phyloP scores from a whole-genome alignment of 768 basidiomycete species.

The Crepidotus variabilis region DNA sequence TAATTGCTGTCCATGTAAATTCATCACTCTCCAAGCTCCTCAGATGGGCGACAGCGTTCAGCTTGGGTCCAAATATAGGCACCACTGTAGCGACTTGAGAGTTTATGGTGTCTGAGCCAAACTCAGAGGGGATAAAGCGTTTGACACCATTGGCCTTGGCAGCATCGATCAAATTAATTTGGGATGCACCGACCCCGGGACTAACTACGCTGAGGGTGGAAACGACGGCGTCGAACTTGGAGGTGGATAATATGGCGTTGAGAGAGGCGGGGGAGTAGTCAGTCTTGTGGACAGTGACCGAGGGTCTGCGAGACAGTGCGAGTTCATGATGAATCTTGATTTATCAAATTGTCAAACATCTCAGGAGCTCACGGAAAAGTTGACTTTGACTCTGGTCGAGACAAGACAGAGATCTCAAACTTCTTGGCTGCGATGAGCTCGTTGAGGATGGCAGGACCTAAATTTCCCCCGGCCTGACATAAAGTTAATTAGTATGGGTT shows the following conservation, averaged over 20 bases:
- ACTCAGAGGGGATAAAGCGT: constrained; percentile 5
- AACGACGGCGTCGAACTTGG: neutral
- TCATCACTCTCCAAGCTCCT: constrained; percentile 1
- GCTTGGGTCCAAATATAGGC: neutral
- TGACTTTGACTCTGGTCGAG: neutral
- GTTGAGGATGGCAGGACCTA: neutral
- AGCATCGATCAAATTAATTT: constrained; percentile 6
- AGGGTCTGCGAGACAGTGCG: neutral
- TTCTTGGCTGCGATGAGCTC: neutral
- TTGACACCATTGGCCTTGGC: neutral
- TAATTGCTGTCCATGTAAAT: constrained; percentile 3
- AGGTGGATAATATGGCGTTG: neutral
- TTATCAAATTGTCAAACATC: neutral
- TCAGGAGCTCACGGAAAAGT: neutral
- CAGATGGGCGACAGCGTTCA: neutral
- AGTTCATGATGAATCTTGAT: neutral
- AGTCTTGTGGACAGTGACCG: neutral
- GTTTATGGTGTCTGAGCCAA: neutral
- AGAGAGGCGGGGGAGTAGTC: neutral
- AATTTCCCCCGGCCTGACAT: neutral
- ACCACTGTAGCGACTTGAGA: neutral
- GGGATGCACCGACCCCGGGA: neutral
- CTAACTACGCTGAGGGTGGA: neutral
- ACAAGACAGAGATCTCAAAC: neutral
- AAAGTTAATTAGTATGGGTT: neutral